Base-by-base conservation (phyloP, 2,329 filamentous ascomycete species). In the Eutypa lata region DNA sequence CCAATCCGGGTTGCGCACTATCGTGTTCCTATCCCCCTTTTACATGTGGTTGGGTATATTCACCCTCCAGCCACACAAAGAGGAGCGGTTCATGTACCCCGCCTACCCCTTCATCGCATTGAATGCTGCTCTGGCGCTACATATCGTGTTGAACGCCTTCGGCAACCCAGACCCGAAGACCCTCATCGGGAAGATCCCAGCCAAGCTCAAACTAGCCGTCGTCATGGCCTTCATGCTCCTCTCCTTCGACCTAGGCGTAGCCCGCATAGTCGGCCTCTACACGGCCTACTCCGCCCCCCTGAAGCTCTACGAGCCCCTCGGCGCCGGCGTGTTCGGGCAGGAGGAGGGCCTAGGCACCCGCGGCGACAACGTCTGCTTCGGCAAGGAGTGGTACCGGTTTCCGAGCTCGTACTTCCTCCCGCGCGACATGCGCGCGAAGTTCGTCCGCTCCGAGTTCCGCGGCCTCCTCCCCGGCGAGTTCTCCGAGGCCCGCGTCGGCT, bases 11-110 rank as follows among this genome's bases (percentile, higher is more conserved):
- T 72, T 96, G 51, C 86, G 91, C 35, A 90, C 87, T 10, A 64
- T 95, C 47, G 82, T 93, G 19, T 90, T 96, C 60, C 77, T 93
- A 50, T 74, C 83, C 1, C 94, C 94, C 0, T 96, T 97, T 71
- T 99, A 97, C 68, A 80, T 97, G 66, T 99, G 94, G 94, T 80
- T 99, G 26, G 82, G 74, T 3, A 94, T 97, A 57, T 97, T 99
- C 73, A 93, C 90, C 0, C 68, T 88, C 8, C 94, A 99, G 68
- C 90, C 94, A 16, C 94, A 99, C 74, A 99, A 99, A 66, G 94
- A 99, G 69, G 94, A 99, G 72, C 82, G 94, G 7, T 99, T 99
- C 76, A 97, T 99, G 92, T 99, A 96, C 65, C 94, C 94, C 0
- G 89, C 85, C 2, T 99, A 99, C 65, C 94, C 94, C 1, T 91